phyloP scores from a whole-genome alignment of 768 basidiomycete genomes.

The Pisolithus microcarpus region DNA sequence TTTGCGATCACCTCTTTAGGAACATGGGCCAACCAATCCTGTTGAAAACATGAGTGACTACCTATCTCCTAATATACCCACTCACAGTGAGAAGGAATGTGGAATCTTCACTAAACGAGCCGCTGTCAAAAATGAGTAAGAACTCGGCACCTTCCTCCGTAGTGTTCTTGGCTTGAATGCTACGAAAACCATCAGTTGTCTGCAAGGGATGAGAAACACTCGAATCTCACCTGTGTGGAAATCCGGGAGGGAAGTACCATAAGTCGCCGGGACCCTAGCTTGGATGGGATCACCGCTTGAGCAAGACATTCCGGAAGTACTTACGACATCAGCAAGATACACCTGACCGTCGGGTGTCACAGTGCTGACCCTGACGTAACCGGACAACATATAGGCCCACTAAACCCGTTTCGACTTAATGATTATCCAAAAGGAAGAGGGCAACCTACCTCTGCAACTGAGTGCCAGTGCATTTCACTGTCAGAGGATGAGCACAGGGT shows the following conservation, averaged over 20 bases:
- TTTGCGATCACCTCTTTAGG: constrained; percentile 54
- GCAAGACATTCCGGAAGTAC: constrained; percentile 10
- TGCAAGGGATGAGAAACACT: neutral
- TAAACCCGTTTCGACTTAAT: constrained; percentile 7
- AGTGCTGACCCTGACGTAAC: constrained; percentile 42
- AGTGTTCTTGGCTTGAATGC: constrained; percentile 46
- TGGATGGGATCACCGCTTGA: constrained; percentile 15
- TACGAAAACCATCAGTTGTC: neutral
- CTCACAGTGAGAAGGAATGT: constrained; percentile 41
- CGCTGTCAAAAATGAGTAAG: constrained; percentile 38
- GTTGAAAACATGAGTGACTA: constrained; percentile 11
- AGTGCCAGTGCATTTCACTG: constrained; percentile 42
- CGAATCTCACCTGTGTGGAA: constrained; percentile 34
- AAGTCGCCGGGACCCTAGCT: constrained; percentile 34
- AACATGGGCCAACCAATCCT: constrained; percentile 64
- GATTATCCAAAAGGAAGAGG: neutral
- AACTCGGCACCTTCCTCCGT: constrained; percentile 45
- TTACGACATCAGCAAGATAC: constrained; percentile 48
- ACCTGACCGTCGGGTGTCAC: constrained; percentile 46
- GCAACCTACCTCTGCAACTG: constrained; percentile 22
- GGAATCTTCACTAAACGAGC: constrained; percentile 47
- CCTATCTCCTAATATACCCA: neutral
- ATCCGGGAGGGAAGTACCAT: constrained; percentile 56
- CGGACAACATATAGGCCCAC: constrained; percentile 51
- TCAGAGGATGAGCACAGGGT: neutral